Base-by-base conservation (phyloP, 345 rosid genomes). In the Limnanthes douglasii region DNA sequence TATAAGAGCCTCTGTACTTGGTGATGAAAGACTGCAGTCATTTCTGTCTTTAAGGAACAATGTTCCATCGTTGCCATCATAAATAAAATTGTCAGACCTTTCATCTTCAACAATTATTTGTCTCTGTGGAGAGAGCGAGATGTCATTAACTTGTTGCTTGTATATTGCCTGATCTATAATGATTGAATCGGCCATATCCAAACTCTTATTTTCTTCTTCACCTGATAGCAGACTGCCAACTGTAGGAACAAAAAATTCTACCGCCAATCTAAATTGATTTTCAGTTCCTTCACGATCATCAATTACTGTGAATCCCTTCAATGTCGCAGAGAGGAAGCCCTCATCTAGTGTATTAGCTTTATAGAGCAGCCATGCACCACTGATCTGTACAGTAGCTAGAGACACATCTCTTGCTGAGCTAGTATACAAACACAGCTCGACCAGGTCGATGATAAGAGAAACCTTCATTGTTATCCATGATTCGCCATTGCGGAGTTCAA, bases 211-310 rank as follows among this genome's bases (percentile, higher is more conserved):
- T 49, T 56, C 74, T 32, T 76, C 94, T 52, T 77, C 93, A 57
- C 63, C 62, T 40, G 86, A 64, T 51, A 74, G 71, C 53, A 66
- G 57, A 63, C 55, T 45, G 30, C 86, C 77, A 31, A 90, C 64
- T 23, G 80, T 53, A 11, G 96, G 98, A 55, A 75, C 78, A 60
- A 90, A 90, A 60, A 90, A 90, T 63, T 90, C 95, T 45, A 69
- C 66, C 1, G 95, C 94, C 65, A 80, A 56, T 45, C 86, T 74
- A 55, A 74, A 75, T 42, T 67, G 92, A 56, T 80, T 74, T 57
- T 63, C 69, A 42, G 78, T 77, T 41, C 96, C 98, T 42, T 68
- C 86, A 32, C 98, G 95, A 53, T 90, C 75, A 71, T 90, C 98
- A 52, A 70, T 62, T 45, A 90, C 84, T 49, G 74, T 60, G 45